Evolutionary conservation across 164 flowering plant species (phyloP), one percentile per base, ranked within the genome.

Genomic region (Nymphaea thermarum): DNA sequence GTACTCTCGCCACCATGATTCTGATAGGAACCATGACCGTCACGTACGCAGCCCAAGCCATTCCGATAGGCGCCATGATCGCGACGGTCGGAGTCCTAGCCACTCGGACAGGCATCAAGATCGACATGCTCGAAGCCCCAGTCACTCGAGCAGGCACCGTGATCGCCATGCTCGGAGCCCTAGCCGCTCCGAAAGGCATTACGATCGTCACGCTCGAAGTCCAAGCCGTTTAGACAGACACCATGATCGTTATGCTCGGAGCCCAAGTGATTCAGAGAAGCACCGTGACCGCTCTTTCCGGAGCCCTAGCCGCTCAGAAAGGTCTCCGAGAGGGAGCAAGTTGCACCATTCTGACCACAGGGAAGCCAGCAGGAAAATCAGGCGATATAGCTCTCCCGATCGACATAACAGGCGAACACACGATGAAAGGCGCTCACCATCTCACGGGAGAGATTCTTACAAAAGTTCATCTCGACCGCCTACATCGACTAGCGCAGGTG

Each of bases 21-120:
- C 68, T 70, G 75, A 83, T 76, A 93, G 87, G 63, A 84, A 81
- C 74, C 84, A 79, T 71, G 84, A 80, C 42, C 81, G 82, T 17
- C 11, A 79, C 86, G 85, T 69, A 87, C 91, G 25, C 82, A 70
- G 89, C 80, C 66, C 81, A 83, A 68, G 65, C 74, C 42, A 62
- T 62, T 62, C 64, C 6, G 64, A 62, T 17, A 77, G 89, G 69
- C 71, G 73, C 67, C 73, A 77, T 73, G 84, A 82, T 73, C 78
- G 80, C 62, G 64, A 83, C 70, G 90, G 82, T 41, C 67, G 86
- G 44, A 85, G 88, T 65, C 86, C 90, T 6, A 67, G 45, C 5
- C 80, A 68, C 16, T 75, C 73, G 59, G 5, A 65, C 47, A 47
- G 53, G 4, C 14, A 25, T 15, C 65, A 62, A n/a, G 62, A 66